These are phyloP conservation scores for Aspergillus campestris DNA, from an alignment of 495 filamentous ascomycete species.

Conservation along the genomic window DNA sequence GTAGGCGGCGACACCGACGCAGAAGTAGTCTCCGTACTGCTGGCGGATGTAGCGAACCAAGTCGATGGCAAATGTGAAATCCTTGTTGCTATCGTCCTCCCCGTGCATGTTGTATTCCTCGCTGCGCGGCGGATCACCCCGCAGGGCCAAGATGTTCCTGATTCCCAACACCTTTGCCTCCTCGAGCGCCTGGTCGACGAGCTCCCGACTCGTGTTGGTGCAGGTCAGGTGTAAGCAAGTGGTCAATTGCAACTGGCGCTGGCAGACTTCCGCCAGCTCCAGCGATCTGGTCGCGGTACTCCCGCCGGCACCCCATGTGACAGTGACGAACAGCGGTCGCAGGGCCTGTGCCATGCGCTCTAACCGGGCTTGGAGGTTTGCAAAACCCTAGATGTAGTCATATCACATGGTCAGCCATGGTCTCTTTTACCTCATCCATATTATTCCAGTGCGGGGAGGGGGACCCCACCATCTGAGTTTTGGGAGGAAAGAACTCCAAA, in stretches of 20 bases:
- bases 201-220: conserved; percentile 85
- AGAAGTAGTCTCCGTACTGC: conserved; percentile 89
- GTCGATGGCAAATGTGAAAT: conserved; percentile 86
- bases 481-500: conserved; percentile 97
- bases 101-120: conserved; percentile 74
- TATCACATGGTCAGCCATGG: conserved; percentile 10
- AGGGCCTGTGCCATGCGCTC: conserved; percentile 90
- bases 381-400: conserved; percentile 53
- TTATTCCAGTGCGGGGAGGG: conserved; percentile 16
- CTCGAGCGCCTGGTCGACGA: conserved; percentile 84
- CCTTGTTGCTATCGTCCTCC: conserved; percentile 59
- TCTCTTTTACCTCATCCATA: background rate
- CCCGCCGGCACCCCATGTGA: conserved; percentile 96
- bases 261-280: conserved; percentile 91
- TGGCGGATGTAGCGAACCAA: conserved; percentile 82
- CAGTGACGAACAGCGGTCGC: conserved; percentile 88
- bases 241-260: conserved; percentile 81
- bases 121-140: conserved; percentile 86
- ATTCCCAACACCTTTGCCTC: conserved; percentile 90
- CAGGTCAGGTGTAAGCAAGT: conserved; percentile 96
- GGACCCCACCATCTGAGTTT: conserved; percentile 71
- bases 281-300: conserved; percentile 84
- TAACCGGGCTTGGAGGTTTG: conserved; percentile 85
- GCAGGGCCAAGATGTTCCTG: conserved; percentile 85
- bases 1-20: conserved; percentile 88